phyloP scores from a whole-genome alignment of 2,329 filamentous ascomycete species.

The Talaromyces sp. region DNA sequence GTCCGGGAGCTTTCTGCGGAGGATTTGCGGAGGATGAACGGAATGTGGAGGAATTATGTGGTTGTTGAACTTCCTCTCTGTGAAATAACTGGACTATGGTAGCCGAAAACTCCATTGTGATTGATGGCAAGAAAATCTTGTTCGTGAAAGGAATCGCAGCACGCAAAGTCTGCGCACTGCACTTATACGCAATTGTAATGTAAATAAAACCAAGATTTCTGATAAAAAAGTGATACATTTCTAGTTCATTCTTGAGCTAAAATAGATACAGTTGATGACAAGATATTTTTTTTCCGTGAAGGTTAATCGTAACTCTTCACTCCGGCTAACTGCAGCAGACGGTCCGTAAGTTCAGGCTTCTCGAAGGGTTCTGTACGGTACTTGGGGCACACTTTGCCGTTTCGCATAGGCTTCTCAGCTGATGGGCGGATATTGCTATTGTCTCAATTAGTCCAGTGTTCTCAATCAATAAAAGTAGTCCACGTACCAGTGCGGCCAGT shows the following conservation, averaged over 20 bases:
- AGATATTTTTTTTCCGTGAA: not conserved
- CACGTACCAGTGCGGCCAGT: slow-evolving; percentile 31
- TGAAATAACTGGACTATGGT: not conserved
- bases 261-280: not conserved
- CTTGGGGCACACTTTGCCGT: slow-evolving; percentile 36
- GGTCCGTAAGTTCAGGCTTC: slow-evolving; percentile 36
- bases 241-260: slow-evolving; percentile 2
- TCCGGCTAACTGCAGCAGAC: slow-evolving; percentile 35
- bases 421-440: slow-evolving; percentile 39
- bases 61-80: not conserved
- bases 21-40: not conserved
- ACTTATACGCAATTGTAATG: not conserved
- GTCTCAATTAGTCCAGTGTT: not conserved
- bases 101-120: not conserved
- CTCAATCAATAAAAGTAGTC: not conserved
- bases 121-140: not conserved
- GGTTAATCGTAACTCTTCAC: slow-evolving; percentile 20
- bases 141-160: not conserved
- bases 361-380: slow-evolving; percentile 39
- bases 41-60: not conserved
- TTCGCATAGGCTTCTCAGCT: slow-evolving; percentile 32
- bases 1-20: not conserved
- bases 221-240: not conserved
- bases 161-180: slow-evolving; percentile 10
- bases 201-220: not conserved